Evolutionary conservation across 768 basidiomycete genomes (phyloP), one percentile per base, ranked within the genome.

Genomic region (Suillus subaureus): DNA sequence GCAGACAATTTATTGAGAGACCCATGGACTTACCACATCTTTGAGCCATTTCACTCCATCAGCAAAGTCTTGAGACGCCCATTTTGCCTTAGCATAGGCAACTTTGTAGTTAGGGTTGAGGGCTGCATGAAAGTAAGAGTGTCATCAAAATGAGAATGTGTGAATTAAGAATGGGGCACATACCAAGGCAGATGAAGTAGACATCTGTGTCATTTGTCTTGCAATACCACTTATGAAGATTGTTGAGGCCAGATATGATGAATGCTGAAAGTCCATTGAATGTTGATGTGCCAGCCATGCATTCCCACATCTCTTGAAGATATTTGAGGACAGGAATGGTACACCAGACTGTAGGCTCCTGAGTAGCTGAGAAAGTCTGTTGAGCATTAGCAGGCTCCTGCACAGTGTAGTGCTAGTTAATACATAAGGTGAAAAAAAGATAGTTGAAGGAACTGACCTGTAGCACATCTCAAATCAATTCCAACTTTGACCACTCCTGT

Each of bases 401-500:
- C 16, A 40, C 18, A 45, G 47, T 47, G 57, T 40, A 12, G 63
- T 54, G 54, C 63, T 39, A 11, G 52, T 54, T 54, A 54, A 54
- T 54, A 15, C 16, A 31, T 16, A 67, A 64, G 69, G 58, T 39
- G 56, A 62, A 21, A 63, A 67, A 43, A 62, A 51, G 61, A 65
- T 21, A 69, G 58, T 54, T 40, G 42, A 40, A 61, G 56, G 21
- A 56, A 43, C 66, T 52, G 63, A 74, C 74, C 61, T 66, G 55
- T 61, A 77, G 67, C 39, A 76, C 71, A 31, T 76, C 73, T 12
- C 67, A 64, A n/a, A 77, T 72, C 13, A 75, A 66, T 13, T 65
- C 65, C 2, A 77, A 58, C 45, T 67, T 67, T 9, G 61, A 57
- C 74, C 77, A 78, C 60, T 78, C 75, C 6, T 64, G 23, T 3